Conservation (phyloP, 2,329 filamentous ascomycete genomes). For the Trichoderma guizhouense region DNA sequence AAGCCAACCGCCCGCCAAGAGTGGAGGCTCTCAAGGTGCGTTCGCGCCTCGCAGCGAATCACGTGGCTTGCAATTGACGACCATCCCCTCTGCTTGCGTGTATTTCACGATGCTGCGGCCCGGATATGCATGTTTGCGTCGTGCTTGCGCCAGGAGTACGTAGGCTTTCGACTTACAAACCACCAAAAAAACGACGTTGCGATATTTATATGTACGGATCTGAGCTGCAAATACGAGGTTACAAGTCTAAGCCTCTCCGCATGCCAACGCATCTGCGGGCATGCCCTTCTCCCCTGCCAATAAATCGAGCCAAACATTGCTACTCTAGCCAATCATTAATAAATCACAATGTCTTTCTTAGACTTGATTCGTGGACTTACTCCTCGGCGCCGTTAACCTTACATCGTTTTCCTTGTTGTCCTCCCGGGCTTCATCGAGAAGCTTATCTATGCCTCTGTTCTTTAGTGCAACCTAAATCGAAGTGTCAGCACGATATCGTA, state of each 20-base stretch:
- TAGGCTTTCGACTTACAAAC: not conserved
- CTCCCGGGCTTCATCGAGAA: conserved; percentile 86
- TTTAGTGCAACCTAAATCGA: conserved; percentile 71
- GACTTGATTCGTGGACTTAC: conserved; percentile 28
- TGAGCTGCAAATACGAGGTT: conserved; percentile 9
- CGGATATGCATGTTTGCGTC: not conserved
- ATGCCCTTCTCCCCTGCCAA: not conserved
- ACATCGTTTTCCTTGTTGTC: conserved; percentile 85
- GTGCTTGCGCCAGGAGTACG: not conserved
- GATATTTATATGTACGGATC: conserved; percentile 11
- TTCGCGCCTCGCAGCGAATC: conserved; percentile 42
- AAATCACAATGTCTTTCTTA: not conserved
- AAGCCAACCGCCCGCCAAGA: conserved; percentile 11
- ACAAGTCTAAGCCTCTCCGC: conserved; percentile 9
- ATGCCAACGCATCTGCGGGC: not conserved
- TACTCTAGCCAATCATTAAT: not conserved
- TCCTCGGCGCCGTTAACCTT: conserved; percentile 42
- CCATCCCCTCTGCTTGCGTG: conserved; percentile 4
- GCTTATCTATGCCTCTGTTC: conserved; percentile 84
- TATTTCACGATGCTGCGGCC: conserved; percentile 10
- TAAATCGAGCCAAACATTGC: not conserved
- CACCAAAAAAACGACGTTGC: not conserved
- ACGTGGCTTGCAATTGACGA: conserved; percentile 14
- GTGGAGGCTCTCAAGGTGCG: conserved; percentile 5
- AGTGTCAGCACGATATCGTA: not conserved